Evolutionary conservation across 805 yeast genomes (phyloP), one percentile per base, ranked within the genome.

Genomic region (Yarrowia phangngaensis): DNA sequence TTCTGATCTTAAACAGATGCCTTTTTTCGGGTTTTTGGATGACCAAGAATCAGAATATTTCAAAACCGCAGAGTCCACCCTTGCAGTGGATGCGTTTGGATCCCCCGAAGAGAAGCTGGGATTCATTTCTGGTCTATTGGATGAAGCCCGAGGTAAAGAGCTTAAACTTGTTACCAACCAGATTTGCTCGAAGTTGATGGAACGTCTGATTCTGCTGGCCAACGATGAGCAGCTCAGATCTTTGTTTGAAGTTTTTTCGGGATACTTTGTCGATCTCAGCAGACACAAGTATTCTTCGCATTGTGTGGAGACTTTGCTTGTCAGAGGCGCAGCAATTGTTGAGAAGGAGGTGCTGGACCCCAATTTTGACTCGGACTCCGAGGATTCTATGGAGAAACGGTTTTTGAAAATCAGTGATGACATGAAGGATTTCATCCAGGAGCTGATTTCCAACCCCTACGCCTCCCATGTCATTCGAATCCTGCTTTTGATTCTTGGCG

Each of bases 251-350:
- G 76, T 80, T 1, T 84, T 88, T 59, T 71, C 71, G 31, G 86
- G 84, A n/a, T 83, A 83, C 55, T 82, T 85, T 56, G 77, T 74
- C n/a, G 77, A 81, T 15, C 70, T 89, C 55, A 76, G 92, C 3
- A 79, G 79, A 56, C 97, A 92, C 60, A 88, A 89, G 62, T 90
- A 87, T 61, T 80, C 96, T 1, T 89, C 97, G 0, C 98, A 92
- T 64, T 95, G 94, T 53, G 70, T 88, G 48, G 97, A 90, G 64
- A 85, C 97, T 0, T 70, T 88, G 27, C 64, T 90, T 20, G 84
- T 83, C 22, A 72, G 90, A 62, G 64, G 78, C 47, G 90, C 95
- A 3, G 78, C 84, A 1, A 62, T 83, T 49, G 72, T 84, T 11
- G 95, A 85, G 61, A 77, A 78, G 55, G 95, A 87, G 61, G 60